A percentile compares a stretch with the other conserved stretches of the same genome.
These are phyloP conservation scores for Suillus subaureus DNA, from an alignment of 768 basidiomycete genomes.

Conservation along the genomic window DNA sequence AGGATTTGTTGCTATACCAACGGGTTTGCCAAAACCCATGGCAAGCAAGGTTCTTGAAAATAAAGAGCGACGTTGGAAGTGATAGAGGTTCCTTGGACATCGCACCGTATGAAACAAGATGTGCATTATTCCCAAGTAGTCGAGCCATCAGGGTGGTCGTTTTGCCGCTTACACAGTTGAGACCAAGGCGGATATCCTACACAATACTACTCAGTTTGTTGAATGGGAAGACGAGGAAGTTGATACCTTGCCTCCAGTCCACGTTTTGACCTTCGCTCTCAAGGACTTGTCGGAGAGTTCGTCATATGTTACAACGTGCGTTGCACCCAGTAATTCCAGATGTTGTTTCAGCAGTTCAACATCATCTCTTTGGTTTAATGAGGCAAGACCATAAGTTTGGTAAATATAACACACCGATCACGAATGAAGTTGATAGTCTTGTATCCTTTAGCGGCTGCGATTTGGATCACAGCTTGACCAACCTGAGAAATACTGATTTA, in stretches of 20 bases:
- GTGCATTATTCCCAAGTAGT: conserved; percentile 65
- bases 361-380: conserved; percentile 45
- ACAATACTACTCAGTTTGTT: conserved; percentile 13
- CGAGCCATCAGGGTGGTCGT: conserved; percentile 71
- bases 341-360: conserved; percentile 50
- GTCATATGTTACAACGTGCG: conserved; percentile 77
- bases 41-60: conserved; percentile 79
- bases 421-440: conserved; percentile 85
- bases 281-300: conserved; percentile 63
- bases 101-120: conserved; percentile 85
- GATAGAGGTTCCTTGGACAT: conserved; percentile 86
- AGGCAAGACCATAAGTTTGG: conserved; percentile 4
- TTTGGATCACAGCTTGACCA: conserved; percentile 85
- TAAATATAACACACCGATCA: conserved; percentile 50
- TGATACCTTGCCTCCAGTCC: conserved; percentile 64
- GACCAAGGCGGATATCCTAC: conserved; percentile 46
- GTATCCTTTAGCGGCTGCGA: conserved; percentile 69
- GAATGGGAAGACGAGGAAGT: conserved; percentile 5
- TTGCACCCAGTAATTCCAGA: conserved; percentile 67
- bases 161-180: conserved; percentile 68
- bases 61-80: conserved; percentile 76
- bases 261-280: conserved; percentile 56
- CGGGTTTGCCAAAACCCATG: conserved; percentile 81
- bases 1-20: conserved; percentile 60
- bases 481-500: conserved; percentile 45